A percentile compares a stretch with the other conserved stretches of the same genome.
Conservation (phyloP, 495 filamentous ascomycete species). For the Penicillium paradoxum region DNA sequence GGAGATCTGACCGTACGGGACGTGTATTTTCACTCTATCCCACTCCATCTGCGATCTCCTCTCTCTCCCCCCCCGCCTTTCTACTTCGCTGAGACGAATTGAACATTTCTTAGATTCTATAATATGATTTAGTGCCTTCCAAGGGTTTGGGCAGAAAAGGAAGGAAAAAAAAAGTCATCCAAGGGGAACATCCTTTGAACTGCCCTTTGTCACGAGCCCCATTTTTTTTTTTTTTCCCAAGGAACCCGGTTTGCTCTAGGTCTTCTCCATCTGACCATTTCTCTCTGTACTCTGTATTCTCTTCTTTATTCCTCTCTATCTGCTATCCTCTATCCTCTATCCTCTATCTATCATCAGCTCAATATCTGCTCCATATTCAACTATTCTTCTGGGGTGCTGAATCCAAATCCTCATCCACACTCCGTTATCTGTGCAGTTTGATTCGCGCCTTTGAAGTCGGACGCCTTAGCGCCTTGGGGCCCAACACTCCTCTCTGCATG, state of each 20-base stretch:
- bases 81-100: not conserved
- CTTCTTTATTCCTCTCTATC: conserved; percentile 3
- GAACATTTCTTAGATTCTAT: conserved; percentile 9
- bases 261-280: not conserved
- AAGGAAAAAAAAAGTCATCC: not conserved
- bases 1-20: conserved; percentile 28
- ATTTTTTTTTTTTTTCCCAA: not conserved
- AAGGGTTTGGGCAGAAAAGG: not conserved
- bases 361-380: not conserved
- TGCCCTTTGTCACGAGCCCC: not conserved
- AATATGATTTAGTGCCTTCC: conserved; percentile 13
- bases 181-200: not conserved
- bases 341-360: conserved; percentile 5
- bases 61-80: conserved; percentile 16
- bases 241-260: not conserved
- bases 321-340: conserved; percentile 7
- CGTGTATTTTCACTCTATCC: conserved; percentile 9
- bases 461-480: conserved; percentile 23
- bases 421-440: conserved; percentile 5
- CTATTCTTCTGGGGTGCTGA: not conserved
- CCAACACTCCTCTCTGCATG: conserved; percentile 25
- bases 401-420: conserved; percentile 1
- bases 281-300: conserved; percentile 9
- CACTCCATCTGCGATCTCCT: conserved; percentile 22
- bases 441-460: conserved; percentile 4